A percentile compares a stretch with the other conserved stretches of the same genome.
phyloP scores from a whole-genome alignment of 768 basidiomycete genomes.

The Mycena filopes region DNA sequence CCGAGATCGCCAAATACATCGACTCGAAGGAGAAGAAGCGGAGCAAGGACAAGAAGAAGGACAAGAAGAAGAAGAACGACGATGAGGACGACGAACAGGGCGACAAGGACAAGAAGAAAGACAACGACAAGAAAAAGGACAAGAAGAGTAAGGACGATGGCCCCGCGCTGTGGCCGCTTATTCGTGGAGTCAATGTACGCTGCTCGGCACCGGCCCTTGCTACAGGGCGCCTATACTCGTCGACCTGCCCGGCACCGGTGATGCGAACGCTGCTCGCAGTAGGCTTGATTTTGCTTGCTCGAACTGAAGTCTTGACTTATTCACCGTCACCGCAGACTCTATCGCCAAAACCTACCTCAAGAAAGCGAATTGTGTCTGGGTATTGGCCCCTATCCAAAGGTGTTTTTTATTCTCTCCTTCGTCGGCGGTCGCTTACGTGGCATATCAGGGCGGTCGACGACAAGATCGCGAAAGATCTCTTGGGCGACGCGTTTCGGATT shows the following conservation, averaged over 20 bases:
- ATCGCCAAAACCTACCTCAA: conserved; percentile 78
- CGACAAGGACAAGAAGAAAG: conserved; percentile 32
- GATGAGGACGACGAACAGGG: no score
- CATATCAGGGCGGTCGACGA: conserved; percentile 66
- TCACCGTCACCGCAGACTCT: conserved; percentile 6
- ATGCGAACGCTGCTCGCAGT: conserved; percentile 72
- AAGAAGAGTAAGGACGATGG: conserved; percentile 41
- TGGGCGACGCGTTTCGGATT: conserved; percentile 72
- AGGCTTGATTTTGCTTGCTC: conserved; percentile 31
- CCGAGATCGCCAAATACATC: conserved; percentile 70
- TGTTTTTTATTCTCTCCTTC: background rate
- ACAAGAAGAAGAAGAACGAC: conserved; percentile 40
- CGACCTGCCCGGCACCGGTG: conserved; percentile 73
- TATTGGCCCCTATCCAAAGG: conserved; percentile 68
- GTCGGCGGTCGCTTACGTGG: background rate
- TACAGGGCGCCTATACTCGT: conserved; percentile 72
- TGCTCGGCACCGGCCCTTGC: conserved; percentile 62
- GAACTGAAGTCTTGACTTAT: background rate
- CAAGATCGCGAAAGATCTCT: conserved; percentile 71
- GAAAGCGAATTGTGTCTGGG: conserved; percentile 71
- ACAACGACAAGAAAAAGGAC: no score
- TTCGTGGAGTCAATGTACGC: conserved; percentile 69
- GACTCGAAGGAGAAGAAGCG: conserved; percentile 72
- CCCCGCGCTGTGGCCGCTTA: conserved; percentile 70
- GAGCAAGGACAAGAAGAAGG: conserved; percentile 52